Base-by-base conservation (phyloP, 805 yeast species). In the Ogataea angusta region DNA sequence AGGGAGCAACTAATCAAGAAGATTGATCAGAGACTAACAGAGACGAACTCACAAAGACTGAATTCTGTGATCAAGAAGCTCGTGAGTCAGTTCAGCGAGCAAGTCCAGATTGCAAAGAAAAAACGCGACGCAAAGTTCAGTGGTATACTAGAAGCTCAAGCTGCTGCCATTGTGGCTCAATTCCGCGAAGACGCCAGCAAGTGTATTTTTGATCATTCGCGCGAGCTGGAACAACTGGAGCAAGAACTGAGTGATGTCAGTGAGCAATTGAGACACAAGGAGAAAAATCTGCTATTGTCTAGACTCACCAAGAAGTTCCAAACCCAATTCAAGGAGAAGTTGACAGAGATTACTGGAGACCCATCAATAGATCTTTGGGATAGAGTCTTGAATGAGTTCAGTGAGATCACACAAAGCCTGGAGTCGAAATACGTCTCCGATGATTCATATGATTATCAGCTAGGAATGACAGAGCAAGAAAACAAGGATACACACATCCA, bases 321-420 rank as follows among this genome's bases (percentile, higher is more conserved):
- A 10, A 58, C 57, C 19, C 64, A 61, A 4, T 62, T 85, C 40
- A 76, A 75, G 50, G 81, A 79, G 35, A 63, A 66, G n/a, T 60
- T 80, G 3, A 59, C 71, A 15, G 70, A 69, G 19, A 63, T 70
- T 25, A 64, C 85, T 19, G 59, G 68, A 6, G 60, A 69, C 30
- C 85, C 90, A 3, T 59, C 67, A 4, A 58, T 49, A 1, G 69
- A 69, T 15, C 67, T 76, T 14, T 87, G 93, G 95, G 87, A 81
- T 53, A 62, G 60, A 2, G 68, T 82, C 4, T 51, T 75, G 36
- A 57, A 47, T 2, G 64, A 60, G 13, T 81, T 85, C 54, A 59
- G 69, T 10, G 33, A 45, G 1, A 60, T 68, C 0, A 48, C 71
- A 14, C 48, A 53, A 2, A 44, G 44, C 2, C 47, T 63, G 1